A percentile compares a stretch with the other conserved stretches of the same genome.
phyloP scores from a whole-genome alignment of 306 rosid genomes.

The Crotalaria pallida region DNA sequence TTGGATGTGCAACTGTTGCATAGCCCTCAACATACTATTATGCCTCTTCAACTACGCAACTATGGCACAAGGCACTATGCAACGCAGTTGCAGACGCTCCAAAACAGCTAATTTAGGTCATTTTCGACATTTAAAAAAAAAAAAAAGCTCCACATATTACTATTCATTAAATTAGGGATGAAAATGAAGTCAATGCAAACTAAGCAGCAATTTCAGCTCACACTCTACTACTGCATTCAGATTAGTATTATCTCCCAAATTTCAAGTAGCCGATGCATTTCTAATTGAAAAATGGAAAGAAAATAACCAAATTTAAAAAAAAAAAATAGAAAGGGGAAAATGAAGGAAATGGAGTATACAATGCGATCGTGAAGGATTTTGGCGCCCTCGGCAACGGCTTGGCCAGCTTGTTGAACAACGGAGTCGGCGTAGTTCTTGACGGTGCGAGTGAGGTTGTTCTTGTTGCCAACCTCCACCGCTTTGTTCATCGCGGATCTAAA shows the following conservation, averaged over 20 bases:
- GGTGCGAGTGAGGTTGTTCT: conserved; percentile 86
- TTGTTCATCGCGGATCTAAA: conserved; percentile 90
- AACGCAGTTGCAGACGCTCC: no score
- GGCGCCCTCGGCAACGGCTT: conserved; percentile 94
- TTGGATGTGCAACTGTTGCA: no score
- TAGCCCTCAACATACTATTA: no score
- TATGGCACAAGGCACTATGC: no score
- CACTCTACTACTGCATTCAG: neutral
- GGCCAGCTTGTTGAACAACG: conserved; percentile 98
- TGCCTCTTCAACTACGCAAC: no score
- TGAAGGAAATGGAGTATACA: conserved; percentile 28
- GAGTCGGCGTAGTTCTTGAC: conserved; percentile 94
- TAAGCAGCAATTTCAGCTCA: neutral
- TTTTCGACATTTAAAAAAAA: neutral
- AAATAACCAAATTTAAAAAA: neutral
- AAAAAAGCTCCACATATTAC: neutral
- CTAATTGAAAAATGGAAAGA: neutral
- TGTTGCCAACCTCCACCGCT: conserved; percentile 93
- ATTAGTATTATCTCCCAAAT: neutral
- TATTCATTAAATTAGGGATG: neutral
- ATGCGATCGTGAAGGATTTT: conserved; percentile 91
- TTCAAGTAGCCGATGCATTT: neutral
- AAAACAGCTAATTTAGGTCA: neutral
- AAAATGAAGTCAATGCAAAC: neutral
- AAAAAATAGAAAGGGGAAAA: neutral